Evolutionary conservation across 2,329 filamentous ascomycete species (phyloP).

Genomic region (Colletotrichum tofieldiae): DNA sequence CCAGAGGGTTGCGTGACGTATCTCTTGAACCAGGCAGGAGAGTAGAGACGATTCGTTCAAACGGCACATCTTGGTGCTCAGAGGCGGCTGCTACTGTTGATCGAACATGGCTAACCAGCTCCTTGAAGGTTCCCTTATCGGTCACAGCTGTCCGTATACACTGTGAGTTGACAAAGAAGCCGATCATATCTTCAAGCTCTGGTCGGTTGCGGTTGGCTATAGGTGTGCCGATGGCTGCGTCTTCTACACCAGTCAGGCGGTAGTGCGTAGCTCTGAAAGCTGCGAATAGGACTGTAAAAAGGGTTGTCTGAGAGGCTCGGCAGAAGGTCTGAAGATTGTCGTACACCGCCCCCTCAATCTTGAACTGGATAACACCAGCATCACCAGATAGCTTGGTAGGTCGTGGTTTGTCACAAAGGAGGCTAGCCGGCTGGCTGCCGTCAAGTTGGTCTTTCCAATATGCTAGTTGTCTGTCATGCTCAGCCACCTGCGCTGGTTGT

Average conservation of each 20-base stretch:
- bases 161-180: conserved; percentile 48
- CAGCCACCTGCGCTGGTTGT: background rate
- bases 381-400: conserved; percentile 42
- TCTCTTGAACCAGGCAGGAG: conserved; percentile 14
- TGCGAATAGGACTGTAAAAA: conserved; percentile 38
- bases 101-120: conserved; percentile 5
- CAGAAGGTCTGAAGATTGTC: conserved; percentile 33
- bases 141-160: conserved; percentile 43
- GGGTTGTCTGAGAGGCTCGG: conserved; percentile 10
- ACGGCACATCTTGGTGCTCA: conserved; percentile 45
- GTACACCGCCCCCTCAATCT: conserved; percentile 29
- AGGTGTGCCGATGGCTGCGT: conserved; percentile 31
- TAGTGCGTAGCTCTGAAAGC: conserved; percentile 40
- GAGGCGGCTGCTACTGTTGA: conserved; percentile 31
- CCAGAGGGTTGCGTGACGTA: conserved; percentile 23
- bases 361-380: conserved; percentile 25
- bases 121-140: conserved; percentile 1
- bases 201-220: conserved; percentile 39
- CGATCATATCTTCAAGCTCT: conserved; percentile 41
- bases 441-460: conserved; percentile 49
- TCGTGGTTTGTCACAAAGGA: conserved; percentile 21
- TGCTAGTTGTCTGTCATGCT: background rate
- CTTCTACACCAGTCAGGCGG: conserved; percentile 42
- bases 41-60: conserved; percentile 12
- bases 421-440: conserved; percentile 41